These are phyloP conservation scores for Stevia rebaudiana DNA, from an alignment of 140 eudicot species.

Conservation along the genomic window DNA sequence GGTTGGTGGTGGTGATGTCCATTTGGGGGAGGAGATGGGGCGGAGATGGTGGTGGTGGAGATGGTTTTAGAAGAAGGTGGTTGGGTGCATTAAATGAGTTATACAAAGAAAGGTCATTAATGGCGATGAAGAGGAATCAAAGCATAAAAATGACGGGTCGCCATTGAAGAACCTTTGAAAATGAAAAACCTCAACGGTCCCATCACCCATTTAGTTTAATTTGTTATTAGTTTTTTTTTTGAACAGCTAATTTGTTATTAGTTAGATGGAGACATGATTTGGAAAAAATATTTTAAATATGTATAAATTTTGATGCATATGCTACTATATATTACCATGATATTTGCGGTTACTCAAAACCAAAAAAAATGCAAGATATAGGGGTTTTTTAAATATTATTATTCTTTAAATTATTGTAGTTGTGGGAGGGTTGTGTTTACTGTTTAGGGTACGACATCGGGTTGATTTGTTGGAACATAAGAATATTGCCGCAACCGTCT, in stretches of 20 bases:
- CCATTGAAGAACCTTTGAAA: constrained; percentile 26
- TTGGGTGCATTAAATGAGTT: constrained; percentile 56
- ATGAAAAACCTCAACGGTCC: constrained; percentile 25
- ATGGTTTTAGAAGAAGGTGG: constrained; percentile 41
- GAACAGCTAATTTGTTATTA: background rate
- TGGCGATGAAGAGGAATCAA: constrained; percentile 26
- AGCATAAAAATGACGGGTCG: constrained; percentile 28
- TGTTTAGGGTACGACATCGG: too few species aligned
- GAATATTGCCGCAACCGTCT: too few species aligned
- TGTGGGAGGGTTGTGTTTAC: too few species aligned
- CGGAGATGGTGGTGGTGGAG: constrained; percentile 21
- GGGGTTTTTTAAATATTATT: too few species aligned
- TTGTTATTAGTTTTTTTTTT: background rate
- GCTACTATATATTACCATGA: too few species aligned
- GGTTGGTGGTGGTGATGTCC: constrained; percentile 37
- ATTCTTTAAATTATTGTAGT: too few species aligned
- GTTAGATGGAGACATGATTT: background rate
- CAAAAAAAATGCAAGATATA: too few species aligned
- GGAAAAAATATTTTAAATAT: too few species aligned
- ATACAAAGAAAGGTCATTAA: constrained; percentile 35
- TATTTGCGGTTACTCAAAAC: background rate
- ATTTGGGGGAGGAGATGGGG: constrained; percentile 33
- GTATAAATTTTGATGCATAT: too few species aligned
- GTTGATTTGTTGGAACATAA: too few species aligned
- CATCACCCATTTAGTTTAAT: background rate